Base-by-base conservation (phyloP, 805 yeast species). In the Cyberlindnera japonica region DNA sequence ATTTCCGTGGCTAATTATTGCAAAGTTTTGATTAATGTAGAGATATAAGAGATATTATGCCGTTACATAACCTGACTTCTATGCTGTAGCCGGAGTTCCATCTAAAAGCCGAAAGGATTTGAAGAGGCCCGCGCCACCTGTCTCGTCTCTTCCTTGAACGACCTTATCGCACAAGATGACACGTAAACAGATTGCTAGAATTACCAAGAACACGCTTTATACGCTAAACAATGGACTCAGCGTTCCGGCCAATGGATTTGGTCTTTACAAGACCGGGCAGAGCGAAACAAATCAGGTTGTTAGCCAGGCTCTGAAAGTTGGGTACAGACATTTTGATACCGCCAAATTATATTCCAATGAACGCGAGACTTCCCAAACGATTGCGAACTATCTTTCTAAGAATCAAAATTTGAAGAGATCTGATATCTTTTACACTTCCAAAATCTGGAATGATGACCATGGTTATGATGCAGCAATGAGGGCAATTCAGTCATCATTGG, bases 401-500 rank as follows among this genome's bases (percentile, higher is more conserved):
- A 15, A 15, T 40, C 53, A 53, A 26, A 38, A 41, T 1, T 51
- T 52, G 13, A 41, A 44, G 31, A 50, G 57, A 48, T 36, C 40
- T 9, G 58, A 54, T 5, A 42, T 54, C 22, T 54, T 52, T 37
- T 50, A 45, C 40, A 54, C 57, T 13, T 50, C 58, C 14, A 54
- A 54, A 45, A 40, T 54, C 16, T 30, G 31, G 40, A 43, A 41
- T 25, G 49, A 30, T 11, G 41, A 38, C 35, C 46, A 76, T 45
- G 85, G 85, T 1, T 77, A 79, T 53, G 58, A 62, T 1, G 59
- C 62, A 15, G 79, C 90, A 16, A 69, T 68, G 38, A 44, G 40
- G 3, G 88, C 86, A 2, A 75, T 85, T 43, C 62, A 68, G 27
- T 71, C 68, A 18, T 74, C 83, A 51, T 54, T 83, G 26, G 61